Conservation (phyloP, 306 rosid genomes). For the Begonia masoniana region DNA sequence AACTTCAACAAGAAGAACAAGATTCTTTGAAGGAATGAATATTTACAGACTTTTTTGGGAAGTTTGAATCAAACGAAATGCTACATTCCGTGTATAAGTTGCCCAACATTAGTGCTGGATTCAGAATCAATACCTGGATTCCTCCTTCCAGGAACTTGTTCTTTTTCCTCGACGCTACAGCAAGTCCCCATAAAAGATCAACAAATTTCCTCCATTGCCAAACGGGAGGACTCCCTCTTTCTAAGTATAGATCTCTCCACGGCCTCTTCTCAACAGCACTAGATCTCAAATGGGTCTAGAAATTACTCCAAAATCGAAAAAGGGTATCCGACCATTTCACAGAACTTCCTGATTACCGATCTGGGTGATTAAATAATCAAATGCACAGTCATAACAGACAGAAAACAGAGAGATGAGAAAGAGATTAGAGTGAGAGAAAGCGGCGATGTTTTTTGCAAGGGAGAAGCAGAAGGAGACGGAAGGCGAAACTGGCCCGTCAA, state of each 20-base stretch:
- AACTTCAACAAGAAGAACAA: no score
- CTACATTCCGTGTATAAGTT: background rate
- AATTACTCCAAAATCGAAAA: background rate
- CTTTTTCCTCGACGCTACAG: background rate
- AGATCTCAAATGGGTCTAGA: background rate
- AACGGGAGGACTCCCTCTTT: background rate
- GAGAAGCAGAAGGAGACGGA: background rate
- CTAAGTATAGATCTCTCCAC: no score
- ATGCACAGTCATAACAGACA: no score
- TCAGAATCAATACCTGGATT: background rate
- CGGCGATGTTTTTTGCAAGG: no score
- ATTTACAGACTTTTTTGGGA: no score
- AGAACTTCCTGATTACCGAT: background rate
- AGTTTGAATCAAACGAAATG: background rate
- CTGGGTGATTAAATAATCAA: no score
- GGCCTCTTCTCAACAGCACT: background rate
- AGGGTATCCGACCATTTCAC: background rate
- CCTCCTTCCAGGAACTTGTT: background rate
- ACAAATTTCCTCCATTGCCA: background rate
- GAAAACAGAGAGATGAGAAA: no score
- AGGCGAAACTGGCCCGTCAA: background rate
- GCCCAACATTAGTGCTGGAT: background rate
- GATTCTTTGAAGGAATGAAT: no score
- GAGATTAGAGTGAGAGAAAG: no score
- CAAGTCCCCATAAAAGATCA: background rate